Base-by-base conservation (phyloP, 805 yeast species). In the Torulaspora indica region DNA sequence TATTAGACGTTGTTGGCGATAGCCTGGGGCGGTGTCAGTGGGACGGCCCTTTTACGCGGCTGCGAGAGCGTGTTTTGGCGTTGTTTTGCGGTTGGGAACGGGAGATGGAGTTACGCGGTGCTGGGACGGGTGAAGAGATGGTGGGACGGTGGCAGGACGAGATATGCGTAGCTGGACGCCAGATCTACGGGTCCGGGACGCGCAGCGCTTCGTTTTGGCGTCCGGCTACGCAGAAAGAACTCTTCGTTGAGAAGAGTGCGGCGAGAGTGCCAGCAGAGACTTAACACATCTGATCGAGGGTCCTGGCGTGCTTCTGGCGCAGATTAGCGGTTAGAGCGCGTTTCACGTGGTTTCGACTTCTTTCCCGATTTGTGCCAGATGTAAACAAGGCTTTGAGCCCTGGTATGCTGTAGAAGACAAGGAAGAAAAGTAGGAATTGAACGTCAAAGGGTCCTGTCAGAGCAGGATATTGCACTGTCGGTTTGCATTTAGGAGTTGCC, bases 361-460 rank as follows among this genome's bases (percentile, higher is more conserved):
- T 38, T 38, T 31, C 42, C 42, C 30, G 30, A 38, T 38, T 38
- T 7, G 42, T 38, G 29, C 36, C 12, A 23, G 30, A 38, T 22
- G 42, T 38, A 38, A 38, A 38, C 42, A 38, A 12, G 15, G 35
- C 27, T 13, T 6, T 28, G 7, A 29, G 22, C 27, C 37, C 15
- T 34, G 10, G 15, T 34, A 13, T 12, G 27, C 8, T 14, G 37
- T 34, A 13, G 17, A 18, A 25, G n/a, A 18, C 17, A 13, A 20
- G 27, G 15, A n/a, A 34, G 27, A 31, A 30, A 38, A 8, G 20
- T 28, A 27, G n/a, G 23, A 23, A 20, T 29, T 13, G 18, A 31
- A 20, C 34, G 22, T 24, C 9, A 9, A 17, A 34, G 14, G 30
- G 38, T 9, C 13, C 30, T 10, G 7, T 23, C 10, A n/a, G 30